Evolutionary conservation across 768 basidiomycete species (phyloP).

Genomic region (Boletus edulis): DNA sequence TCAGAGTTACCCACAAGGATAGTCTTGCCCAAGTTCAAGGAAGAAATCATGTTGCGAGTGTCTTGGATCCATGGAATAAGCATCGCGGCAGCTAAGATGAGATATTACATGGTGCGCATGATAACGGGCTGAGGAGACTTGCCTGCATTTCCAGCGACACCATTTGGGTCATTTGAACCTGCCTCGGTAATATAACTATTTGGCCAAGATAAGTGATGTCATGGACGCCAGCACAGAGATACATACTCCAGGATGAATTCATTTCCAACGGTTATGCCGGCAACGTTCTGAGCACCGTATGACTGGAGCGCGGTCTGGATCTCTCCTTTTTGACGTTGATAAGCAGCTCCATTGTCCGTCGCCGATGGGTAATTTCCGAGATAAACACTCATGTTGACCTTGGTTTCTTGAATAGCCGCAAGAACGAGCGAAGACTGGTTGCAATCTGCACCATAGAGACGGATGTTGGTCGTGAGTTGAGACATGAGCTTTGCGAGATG

Average conservation of each 20-base stretch:
- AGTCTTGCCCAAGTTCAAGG: constrained; percentile 54
- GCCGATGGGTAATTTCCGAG: constrained; percentile 67
- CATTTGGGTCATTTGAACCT: constrained; percentile 53
- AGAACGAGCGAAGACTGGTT: constrained; percentile 80
- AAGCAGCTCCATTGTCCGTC: constrained; percentile 66
- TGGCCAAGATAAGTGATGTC: constrained; percentile 1
- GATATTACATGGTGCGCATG: background rate
- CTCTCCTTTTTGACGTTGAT: constrained; percentile 66
- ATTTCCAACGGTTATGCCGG: constrained; percentile 88
- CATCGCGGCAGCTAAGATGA: constrained; percentile 49
- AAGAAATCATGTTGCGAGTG: constrained; percentile 53
- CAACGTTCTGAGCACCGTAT: constrained; percentile 74
- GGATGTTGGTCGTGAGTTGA: constrained; percentile 78
- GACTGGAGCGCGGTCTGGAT: constrained; percentile 67
- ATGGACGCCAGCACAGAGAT: background rate
- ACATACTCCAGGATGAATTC: constrained; percentile 81
- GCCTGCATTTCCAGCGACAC: constrained; percentile 49
- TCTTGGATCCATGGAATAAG: constrained; percentile 67
- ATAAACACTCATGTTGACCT: constrained; percentile 81
- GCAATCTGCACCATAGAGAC: constrained; percentile 86
- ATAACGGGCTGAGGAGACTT: background rate
- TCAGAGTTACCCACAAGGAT: constrained; percentile 80
- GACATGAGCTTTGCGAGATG: constrained; percentile 64
- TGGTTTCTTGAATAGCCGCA: constrained; percentile 87
- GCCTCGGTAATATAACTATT: constrained; percentile 56